Conservation (phyloP, 441 rosid species). For the Populus tomentosa region DNA sequence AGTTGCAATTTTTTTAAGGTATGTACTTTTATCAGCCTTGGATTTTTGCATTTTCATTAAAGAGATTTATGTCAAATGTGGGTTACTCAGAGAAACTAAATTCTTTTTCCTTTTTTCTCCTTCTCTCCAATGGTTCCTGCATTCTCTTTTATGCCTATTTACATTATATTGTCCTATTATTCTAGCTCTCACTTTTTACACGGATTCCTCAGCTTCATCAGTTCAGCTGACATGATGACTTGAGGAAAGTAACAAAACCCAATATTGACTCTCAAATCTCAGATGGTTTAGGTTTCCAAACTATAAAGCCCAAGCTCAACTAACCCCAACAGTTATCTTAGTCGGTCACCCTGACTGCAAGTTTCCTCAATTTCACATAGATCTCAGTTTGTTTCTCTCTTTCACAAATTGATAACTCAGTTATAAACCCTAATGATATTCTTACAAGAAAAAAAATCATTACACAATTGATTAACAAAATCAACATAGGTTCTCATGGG, state of each 20-base stretch:
- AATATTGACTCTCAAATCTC: background rate
- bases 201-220: background rate
- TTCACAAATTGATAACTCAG: background rate
- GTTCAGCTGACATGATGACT: background rate
- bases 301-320: background rate
- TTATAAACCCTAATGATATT: background rate
- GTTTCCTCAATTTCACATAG: background rate
- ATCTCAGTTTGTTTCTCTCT: background rate
- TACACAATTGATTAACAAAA: background rate
- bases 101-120: background rate
- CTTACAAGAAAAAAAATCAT: background rate
- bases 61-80: background rate
- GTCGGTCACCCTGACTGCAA: background rate
- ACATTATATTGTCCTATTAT: background rate
- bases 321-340: background rate
- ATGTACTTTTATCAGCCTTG: background rate
- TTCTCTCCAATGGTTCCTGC: background rate
- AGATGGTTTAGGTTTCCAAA: background rate
- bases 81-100: background rate
- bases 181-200: background rate
- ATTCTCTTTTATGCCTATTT: background rate
- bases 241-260: background rate
- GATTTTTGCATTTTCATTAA: background rate
- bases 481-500: background rate
- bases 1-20: background rate